Percentiles rank a stretch among this genome's conserved stretches.
Conservation (phyloP, 208 protist genomes). For the Leishmania martiniquensis region DNA sequence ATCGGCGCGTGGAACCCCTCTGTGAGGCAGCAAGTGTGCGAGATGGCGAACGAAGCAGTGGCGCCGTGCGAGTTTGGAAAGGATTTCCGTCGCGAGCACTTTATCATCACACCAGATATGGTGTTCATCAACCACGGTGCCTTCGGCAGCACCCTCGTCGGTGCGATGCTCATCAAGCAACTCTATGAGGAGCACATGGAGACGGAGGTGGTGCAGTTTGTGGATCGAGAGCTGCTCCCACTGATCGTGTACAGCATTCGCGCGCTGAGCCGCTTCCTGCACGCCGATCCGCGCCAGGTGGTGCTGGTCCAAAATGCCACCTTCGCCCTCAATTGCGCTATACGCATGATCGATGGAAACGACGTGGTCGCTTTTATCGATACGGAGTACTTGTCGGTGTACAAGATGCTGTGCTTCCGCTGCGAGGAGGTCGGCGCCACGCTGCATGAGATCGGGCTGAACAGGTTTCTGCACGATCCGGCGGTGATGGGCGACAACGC, state of each 20-base stretch:
- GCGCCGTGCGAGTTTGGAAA: slow-evolving; percentile 44
- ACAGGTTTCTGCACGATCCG: slow-evolving; percentile 60
- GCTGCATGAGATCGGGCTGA: slow-evolving; percentile 71
- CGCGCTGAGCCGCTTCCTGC: slow-evolving; percentile 65
- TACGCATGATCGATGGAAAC: slow-evolving; percentile 63
- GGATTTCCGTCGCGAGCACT: slow-evolving; percentile 60
- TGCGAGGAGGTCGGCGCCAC: slow-evolving; percentile 73
- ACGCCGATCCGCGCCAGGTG: slow-evolving; percentile 76
- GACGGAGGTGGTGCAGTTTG: slow-evolving; percentile 82
- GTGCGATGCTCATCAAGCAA: slow-evolving; percentile 78
- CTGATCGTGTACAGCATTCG: slow-evolving; percentile 85
- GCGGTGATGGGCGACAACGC: slow-evolving; percentile 69
- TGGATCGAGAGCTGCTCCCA: slow-evolving; percentile 88
- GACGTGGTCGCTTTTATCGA: slow-evolving; percentile 86
- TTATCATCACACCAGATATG: slow-evolving; percentile 69
- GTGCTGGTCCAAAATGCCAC: slow-evolving; percentile 92
- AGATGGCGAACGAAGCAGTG: slow-evolving; percentile 2
- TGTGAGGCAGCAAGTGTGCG: slow-evolving; percentile 6
- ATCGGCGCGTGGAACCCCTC: slow-evolving; percentile 9
- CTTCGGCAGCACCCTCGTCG: slow-evolving; percentile 81
- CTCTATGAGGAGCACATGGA: slow-evolving; percentile 78
- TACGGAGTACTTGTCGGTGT: slow-evolving; percentile 87
- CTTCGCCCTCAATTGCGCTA: slow-evolving; percentile 86
- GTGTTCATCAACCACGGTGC: slow-evolving; percentile 94
- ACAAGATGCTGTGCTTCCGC: slow-evolving; percentile 91